Evolutionary conservation across 164 flowering plant species (phyloP), one percentile per base, ranked within the genome.

Genomic region (Euptelea pleiosperma): DNA sequence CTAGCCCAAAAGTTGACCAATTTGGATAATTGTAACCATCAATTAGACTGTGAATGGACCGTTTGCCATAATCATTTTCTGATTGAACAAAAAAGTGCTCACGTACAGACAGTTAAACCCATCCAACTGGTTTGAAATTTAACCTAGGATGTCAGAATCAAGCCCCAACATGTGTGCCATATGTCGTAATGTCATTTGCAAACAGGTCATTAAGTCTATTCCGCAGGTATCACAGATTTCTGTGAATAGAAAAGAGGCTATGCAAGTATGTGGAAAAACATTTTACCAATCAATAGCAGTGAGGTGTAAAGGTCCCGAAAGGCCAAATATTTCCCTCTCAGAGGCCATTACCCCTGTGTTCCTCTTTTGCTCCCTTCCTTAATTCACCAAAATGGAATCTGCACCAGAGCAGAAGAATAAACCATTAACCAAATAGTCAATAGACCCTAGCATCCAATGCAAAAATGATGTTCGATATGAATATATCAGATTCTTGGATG

Each of bases 251-350:
- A 36, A 10, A 37, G 8, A 37, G 14, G 14, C 3, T 10, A 52
- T 16, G 18, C n/a, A 52, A 19, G n/a, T 5, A 30, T 18, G 8
- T 0, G 30, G 41, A 21, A 40, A 18, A 31, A 59, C 46, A 44
- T 39, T 76, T 54, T 65, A 89, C 96, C 96, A 89, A 63, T 89
- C 87, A 61, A 84, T 63, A 43, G 52, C 43, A 25, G 84, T 73
- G 22, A 89, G 75, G 68, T 82, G 77, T 29, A 72, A 57, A 3
- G 96, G 93, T 64, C 96, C 96, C 7, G 80, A 74, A 58, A 78
- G 73, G 54, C 73, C 43, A 60, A 84, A 86, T 51, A 63, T 33
- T 63, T 89, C 89, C 73, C 82, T 86, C 61, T 80, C 93, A 34
- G 81, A 79, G 33, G 75, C 68, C 78, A 78, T 73, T 24, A 29